A percentile compares a stretch with the other conserved stretches of the same genome.
Evolutionary conservation across 2,329 filamentous ascomycete genomes (phyloP).

Genomic region (Akanthomyces uredinophilus): DNA sequence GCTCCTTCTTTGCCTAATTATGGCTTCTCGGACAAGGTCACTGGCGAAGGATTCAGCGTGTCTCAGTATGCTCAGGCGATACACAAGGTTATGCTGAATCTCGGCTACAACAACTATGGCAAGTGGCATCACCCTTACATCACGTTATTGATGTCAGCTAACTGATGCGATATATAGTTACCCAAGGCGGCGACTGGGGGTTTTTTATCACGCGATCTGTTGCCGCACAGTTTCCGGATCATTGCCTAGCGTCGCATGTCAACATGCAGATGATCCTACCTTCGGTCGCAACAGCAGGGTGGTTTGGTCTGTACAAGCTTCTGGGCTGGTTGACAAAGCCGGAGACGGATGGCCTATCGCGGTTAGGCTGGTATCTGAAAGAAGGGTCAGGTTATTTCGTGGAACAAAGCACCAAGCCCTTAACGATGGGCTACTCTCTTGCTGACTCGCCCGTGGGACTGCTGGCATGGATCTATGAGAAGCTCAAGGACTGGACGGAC

Average conservation of each 20-base stretch:
- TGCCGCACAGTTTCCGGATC: slow-evolving; percentile 50
- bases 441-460: slow-evolving; percentile 65
- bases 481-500: slow-evolving; percentile 73
- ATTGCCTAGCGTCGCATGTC: slow-evolving; percentile 36
- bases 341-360: slow-evolving; percentile 47
- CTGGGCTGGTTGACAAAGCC: slow-evolving; percentile 20
- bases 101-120: slow-evolving; percentile 49
- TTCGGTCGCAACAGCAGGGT: slow-evolving; percentile 40
- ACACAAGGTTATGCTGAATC: slow-evolving; percentile 62
- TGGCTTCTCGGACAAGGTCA: slow-evolving; percentile 31
- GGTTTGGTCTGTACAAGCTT: slow-evolving; percentile 24
- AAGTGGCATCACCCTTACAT: background rate
- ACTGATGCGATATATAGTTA: slow-evolving; percentile 21
- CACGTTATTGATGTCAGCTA: background rate
- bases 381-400: slow-evolving; percentile 41
- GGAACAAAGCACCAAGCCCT: slow-evolving; percentile 57
- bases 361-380: slow-evolving; percentile 51
- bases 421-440: slow-evolving; percentile 66
- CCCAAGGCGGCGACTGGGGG: slow-evolving; percentile 65
- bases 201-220: slow-evolving; percentile 57
- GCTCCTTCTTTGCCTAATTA: slow-evolving; percentile 55
- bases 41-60: slow-evolving; percentile 27
- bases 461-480: slow-evolving; percentile 77
- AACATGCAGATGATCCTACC: slow-evolving; percentile 49
- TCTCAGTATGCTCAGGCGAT: slow-evolving; percentile 46